Conservation (phyloP, 345 rosid genomes). For the Excoecaria agallocha region DNA sequence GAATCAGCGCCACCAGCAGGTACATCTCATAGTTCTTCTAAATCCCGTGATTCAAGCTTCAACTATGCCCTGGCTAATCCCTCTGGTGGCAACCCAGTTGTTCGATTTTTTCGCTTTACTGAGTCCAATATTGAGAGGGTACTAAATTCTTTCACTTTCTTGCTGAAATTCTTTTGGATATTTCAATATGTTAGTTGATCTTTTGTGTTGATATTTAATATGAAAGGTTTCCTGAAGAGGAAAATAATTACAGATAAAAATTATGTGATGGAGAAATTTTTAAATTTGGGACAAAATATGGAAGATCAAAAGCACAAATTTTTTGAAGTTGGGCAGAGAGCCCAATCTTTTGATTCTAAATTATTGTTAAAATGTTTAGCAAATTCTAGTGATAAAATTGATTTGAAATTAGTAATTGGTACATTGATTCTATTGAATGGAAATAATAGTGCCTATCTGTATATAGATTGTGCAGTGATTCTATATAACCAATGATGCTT, state of each 20-base stretch:
- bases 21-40: slow-evolving; percentile 18
- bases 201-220: not conserved
- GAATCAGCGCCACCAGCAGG: slow-evolving; percentile 38
- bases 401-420: no score
- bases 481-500: not conserved
- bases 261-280: slow-evolving; percentile 9
- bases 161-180: not conserved
- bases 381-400: no score
- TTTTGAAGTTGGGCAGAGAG: no score
- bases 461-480: not conserved
- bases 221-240: not conserved
- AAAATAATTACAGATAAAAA: not conserved
- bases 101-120: slow-evolving; percentile 51
- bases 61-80: slow-evolving; percentile 35
- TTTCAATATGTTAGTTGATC: not conserved
- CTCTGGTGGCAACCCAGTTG: slow-evolving; percentile 31
- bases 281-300: not conserved
- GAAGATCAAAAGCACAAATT: not conserved
- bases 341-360: no score
- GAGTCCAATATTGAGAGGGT: slow-evolving; percentile 82
- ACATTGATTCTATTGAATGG: no score
- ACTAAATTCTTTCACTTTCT: not conserved
- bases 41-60: slow-evolving; percentile 36
- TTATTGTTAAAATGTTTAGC: not conserved
- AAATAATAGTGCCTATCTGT: no score